Evolutionary conservation across 1,139 yeast genomes (phyloP).

Genomic region (Meyerozyma athensensis): DNA sequence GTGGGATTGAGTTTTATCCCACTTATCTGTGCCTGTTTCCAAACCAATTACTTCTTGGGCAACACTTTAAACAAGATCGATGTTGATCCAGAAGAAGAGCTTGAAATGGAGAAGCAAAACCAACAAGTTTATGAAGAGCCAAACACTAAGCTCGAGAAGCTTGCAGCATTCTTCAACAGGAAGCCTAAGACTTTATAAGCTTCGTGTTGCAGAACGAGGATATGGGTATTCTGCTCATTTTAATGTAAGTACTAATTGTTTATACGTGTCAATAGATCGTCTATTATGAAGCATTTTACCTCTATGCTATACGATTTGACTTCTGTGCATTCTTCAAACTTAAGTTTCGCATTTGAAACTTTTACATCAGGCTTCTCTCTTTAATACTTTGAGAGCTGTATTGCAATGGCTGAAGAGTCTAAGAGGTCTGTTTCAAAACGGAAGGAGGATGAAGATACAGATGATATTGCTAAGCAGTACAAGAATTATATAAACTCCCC

Average conservation of each 20-base stretch:
- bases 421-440: neutral
- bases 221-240: no score
- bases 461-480: slow-evolving; percentile 42
- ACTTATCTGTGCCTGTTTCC: slow-evolving; percentile 23
- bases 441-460: slow-evolving; percentile 22
- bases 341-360: no score
- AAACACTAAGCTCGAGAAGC: neutral
- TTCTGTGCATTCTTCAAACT: no score
- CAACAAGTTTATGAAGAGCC: neutral
- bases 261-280: no score
- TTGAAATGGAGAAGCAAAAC: neutral
- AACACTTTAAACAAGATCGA: slow-evolving; percentile 28
- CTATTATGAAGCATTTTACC: no score
- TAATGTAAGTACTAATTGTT: no score
- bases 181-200: neutral
- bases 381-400: no score
- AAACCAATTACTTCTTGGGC: slow-evolving; percentile 28
- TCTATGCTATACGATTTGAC: no score
- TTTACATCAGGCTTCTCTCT: no score
- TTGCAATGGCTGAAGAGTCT: neutral
- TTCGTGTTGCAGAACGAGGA: no score
- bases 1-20: slow-evolving; percentile 21
- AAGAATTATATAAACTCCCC: slow-evolving; percentile 40
- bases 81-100: neutral
- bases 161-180: neutral